Evolutionary conservation across 208 protist species (phyloP).

Genomic region (Crithidia mellificae): DNA sequence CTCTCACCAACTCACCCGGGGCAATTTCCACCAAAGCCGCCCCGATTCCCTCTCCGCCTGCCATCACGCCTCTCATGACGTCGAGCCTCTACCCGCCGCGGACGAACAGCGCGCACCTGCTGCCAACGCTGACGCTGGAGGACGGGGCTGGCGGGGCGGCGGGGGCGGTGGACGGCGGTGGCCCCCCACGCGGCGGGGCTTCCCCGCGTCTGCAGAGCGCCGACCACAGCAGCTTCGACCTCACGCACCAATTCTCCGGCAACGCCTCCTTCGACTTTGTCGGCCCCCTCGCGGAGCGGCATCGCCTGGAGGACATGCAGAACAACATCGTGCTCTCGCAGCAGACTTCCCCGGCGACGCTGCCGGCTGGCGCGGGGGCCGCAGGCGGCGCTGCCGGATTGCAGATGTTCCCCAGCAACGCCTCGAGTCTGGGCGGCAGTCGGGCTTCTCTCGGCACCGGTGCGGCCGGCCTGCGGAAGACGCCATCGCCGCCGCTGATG

Average conservation of each 20-base stretch:
- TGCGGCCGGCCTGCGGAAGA: conserved; percentile 20
- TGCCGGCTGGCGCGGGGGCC: background rate
- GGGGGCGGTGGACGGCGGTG: background rate
- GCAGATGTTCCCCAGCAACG: conserved; percentile 2
- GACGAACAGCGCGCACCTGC: conserved; percentile 7
- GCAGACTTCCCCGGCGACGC: conserved; percentile 3
- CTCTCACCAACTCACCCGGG: background rate
- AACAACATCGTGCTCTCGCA: conserved; percentile 12
- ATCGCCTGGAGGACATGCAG: conserved; percentile 38
- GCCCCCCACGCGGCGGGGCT: conserved; percentile 1
- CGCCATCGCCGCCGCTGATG: conserved; percentile 10
- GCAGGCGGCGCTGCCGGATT: background rate
- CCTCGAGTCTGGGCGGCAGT: background rate
- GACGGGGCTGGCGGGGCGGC: background rate
- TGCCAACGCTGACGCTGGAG: background rate
- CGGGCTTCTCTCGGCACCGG: background rate
- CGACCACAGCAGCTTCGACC: conserved; percentile 27
- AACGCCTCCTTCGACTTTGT: conserved; percentile 59
- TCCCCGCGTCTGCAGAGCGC: conserved; percentile 11
- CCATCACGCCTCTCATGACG: conserved; percentile 21
- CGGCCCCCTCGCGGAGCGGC: conserved; percentile 37
- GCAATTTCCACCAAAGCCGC: background rate
- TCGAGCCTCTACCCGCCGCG: conserved; percentile 32
- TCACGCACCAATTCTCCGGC: conserved; percentile 47
- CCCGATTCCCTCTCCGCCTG: conserved; percentile 13